Evolutionary conservation across 1,139 yeast genomes (phyloP).

Genomic region (Yamadazyma taylorii): DNA sequence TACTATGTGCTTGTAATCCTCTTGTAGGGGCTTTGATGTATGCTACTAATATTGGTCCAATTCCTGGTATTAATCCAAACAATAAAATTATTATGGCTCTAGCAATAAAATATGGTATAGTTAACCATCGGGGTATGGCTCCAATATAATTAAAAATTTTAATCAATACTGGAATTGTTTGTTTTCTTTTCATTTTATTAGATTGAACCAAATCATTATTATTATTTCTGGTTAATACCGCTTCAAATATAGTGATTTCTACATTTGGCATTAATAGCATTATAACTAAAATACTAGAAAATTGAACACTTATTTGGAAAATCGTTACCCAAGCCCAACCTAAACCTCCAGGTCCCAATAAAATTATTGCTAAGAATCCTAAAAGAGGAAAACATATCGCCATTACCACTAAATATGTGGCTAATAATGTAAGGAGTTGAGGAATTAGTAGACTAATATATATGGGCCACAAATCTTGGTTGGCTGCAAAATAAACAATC

Average conservation of each 20-base stretch:
- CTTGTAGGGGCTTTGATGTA: conserved; percentile 58
- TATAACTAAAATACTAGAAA: conserved; percentile 52
- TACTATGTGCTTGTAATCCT: conserved; percentile 54
- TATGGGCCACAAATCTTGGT: conserved; percentile 54
- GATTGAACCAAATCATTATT: conserved; percentile 49
- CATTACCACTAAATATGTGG: conserved; percentile 42
- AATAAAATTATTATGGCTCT: conserved; percentile 32
- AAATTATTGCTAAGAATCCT: conserved; percentile 44
- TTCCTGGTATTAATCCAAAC: conserved; percentile 55
- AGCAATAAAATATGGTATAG: conserved; percentile 24
- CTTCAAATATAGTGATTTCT: conserved; percentile 56
- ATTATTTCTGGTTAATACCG: conserved; percentile 51
- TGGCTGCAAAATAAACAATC: conserved; percentile 40
- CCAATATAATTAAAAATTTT: conserved; percentile 24
- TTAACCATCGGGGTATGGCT: conserved; percentile 25
- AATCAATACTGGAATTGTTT: conserved; percentile 32
- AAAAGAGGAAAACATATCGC: conserved; percentile 48
- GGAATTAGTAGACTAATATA: conserved; percentile 51
- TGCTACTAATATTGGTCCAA: conserved; percentile 60
- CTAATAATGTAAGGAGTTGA: conserved; percentile 42
- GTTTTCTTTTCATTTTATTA: conserved; percentile 41
- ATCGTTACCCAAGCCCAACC: conserved; percentile 54
- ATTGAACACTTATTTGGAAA: conserved; percentile 50
- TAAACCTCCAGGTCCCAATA: conserved; percentile 57
- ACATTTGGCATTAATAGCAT: conserved; percentile 57